Percentiles rank a stretch among this genome's conserved stretches.
These are phyloP conservation scores for Effrenium voratum DNA, from an alignment of 73 alveolate genomes.

Conservation along the genomic window DNA sequence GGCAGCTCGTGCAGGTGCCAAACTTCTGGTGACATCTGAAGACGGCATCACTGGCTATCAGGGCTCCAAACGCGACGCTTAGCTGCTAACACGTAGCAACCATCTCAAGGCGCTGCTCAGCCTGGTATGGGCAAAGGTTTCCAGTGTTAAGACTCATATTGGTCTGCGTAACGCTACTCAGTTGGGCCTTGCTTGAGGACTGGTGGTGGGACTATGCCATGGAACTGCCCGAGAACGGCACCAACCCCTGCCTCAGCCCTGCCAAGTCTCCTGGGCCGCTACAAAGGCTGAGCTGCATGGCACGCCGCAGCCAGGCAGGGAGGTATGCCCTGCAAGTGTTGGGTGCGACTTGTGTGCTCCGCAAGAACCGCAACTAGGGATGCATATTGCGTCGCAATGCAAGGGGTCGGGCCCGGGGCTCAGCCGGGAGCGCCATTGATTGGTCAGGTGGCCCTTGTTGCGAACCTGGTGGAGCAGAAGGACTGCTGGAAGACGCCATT, in stretches of 20 bases:
- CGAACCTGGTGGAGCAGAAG: constrained; percentile 55
- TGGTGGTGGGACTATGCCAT: constrained; percentile 47
- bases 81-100: too few relatives aligned
- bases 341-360: too few relatives aligned
- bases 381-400: background rate
- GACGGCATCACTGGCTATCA: constrained; percentile 40
- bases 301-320: background rate
- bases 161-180: background rate
- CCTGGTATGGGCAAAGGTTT: too few relatives aligned
- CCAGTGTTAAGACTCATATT: background rate
- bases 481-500: background rate
- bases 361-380: background rate
- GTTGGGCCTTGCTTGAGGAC: background rate
- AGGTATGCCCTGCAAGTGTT: too few relatives aligned
- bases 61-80: constrained; percentile 6
- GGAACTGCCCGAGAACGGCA: background rate
- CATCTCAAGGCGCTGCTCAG: background rate
- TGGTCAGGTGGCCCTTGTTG: constrained; percentile 37
- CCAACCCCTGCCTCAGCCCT: background rate
- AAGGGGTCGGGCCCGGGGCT: too few relatives aligned
- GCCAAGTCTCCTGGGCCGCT: background rate
- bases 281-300: constrained; percentile 42
- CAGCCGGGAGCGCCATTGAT: background rate
- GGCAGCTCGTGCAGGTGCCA: constrained; percentile 10
- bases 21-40: constrained; percentile 33